Evolutionary conservation across 163 green algal species (phyloP).

Genomic region (Volvox carteri): DNA sequence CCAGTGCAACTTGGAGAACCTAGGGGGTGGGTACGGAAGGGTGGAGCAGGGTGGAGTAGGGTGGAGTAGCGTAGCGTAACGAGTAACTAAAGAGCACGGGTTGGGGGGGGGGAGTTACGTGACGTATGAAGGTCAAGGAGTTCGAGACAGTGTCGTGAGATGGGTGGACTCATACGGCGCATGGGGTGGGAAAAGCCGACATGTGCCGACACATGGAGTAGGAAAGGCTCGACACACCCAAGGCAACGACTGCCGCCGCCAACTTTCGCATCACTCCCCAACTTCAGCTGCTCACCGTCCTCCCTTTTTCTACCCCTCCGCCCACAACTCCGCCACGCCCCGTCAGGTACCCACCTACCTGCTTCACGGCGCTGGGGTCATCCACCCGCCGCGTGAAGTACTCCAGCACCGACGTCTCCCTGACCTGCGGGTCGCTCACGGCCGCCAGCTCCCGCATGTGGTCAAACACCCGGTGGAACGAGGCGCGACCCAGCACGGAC

Average conservation of each 20-base stretch:
- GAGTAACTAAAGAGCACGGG: background rate
- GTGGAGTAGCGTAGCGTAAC: background rate
- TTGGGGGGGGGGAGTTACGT: too few species aligned
- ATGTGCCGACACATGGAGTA: too few species aligned
- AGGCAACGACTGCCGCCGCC: too few species aligned
- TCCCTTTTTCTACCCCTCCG: too few species aligned
- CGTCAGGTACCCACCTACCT: conserved; percentile 49
- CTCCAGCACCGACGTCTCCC: conserved; percentile 50
- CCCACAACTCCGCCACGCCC: too few species aligned
- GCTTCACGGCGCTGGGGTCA: conserved; percentile 41
- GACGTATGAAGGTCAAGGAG: too few species aligned
- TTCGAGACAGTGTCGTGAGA: too few species aligned
- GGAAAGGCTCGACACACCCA: too few species aligned
- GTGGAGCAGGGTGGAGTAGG: background rate
- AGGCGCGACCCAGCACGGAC: conserved; percentile 59
- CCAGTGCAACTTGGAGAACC: conserved; percentile 63
- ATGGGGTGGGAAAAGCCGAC: too few species aligned
- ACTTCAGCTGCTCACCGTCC: too few species aligned
- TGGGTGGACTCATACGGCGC: too few species aligned
- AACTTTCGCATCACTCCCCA: too few species aligned
- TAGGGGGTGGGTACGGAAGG: background rate
- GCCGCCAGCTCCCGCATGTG: conserved; percentile 56
- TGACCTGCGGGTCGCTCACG: conserved; percentile 40
- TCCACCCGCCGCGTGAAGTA: conserved; percentile 61
- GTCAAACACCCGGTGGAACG: conserved; percentile 66